A percentile compares a stretch with the other conserved stretches of the same genome.
Conservation (phyloP, 257 asterid species). For the Solanum okadae region DNA sequence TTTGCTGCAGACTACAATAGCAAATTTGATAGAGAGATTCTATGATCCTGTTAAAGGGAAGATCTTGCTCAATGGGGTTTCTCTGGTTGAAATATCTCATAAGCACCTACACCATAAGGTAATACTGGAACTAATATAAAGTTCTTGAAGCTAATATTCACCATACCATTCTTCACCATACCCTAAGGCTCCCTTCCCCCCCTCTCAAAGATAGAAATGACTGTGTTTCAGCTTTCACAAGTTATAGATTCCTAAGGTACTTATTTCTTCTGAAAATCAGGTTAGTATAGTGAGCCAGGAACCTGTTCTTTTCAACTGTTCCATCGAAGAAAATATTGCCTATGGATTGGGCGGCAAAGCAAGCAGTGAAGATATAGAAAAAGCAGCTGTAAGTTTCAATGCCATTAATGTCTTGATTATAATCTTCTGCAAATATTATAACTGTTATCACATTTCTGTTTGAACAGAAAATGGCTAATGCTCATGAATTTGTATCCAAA, state of each 20-base stretch:
- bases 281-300: conserved; percentile 90
- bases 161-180: not conserved
- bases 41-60: conserved; percentile 68
- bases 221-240: not conserved
- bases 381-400: conserved; percentile 56
- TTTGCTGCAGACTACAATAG: conserved; percentile 72
- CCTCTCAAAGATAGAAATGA: not conserved
- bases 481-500: conserved; percentile 58
- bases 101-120: conserved; percentile 76
- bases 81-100: conserved; percentile 66
- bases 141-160: not conserved
- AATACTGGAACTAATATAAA: not conserved
- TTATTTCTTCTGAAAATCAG: conserved; percentile 14
- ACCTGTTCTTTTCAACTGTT: conserved; percentile 80
- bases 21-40: conserved; percentile 82
- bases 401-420: not conserved
- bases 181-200: not conserved
- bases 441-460: not conserved
- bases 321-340: conserved; percentile 79
- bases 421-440: not conserved
- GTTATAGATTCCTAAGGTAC: not conserved
- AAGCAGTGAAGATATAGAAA: conserved; percentile 53
- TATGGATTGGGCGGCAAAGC: conserved; percentile 72
- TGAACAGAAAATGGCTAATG: conserved; percentile 78
- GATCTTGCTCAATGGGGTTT: conserved; percentile 61